Conservation (phyloP, 2,329 filamentous ascomycete genomes). For the Penicillium janthinellum region DNA sequence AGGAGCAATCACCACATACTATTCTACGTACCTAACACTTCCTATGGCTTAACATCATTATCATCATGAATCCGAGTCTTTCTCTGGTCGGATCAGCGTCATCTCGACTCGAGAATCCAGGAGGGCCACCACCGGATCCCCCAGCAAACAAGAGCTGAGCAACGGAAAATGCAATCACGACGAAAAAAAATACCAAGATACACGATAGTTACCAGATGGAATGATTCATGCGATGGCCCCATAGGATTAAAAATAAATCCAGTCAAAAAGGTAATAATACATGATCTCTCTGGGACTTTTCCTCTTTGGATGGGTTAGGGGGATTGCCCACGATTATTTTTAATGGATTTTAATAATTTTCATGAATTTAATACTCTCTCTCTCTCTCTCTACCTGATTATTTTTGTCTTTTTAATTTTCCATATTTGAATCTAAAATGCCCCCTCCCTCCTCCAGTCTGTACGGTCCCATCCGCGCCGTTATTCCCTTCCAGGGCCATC, state of each 20-base stretch:
- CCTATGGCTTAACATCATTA: background rate
- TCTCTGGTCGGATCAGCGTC: too few relatives aligned
- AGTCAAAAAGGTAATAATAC: slow-evolving; percentile 1
- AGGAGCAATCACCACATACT: too few relatives aligned
- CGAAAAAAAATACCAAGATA: background rate
- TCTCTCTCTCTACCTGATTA: background rate
- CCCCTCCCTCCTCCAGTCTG: slow-evolving; percentile 1
- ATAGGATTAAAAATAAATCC: slow-evolving; percentile 1
- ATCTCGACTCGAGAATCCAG: too few relatives aligned
- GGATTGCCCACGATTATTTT: background rate
- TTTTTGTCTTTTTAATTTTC: background rate
- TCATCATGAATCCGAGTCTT: too few relatives aligned
- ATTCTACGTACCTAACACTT: too few relatives aligned
- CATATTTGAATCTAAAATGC: slow-evolving; percentile 2
- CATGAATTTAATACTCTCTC: background rate
- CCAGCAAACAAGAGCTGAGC: too few relatives aligned
- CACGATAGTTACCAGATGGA: background rate
- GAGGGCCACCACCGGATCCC: too few relatives aligned
- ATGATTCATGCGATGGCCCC: slow-evolving; percentile 4
- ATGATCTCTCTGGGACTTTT: background rate
- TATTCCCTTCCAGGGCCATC: slow-evolving; percentile 23
- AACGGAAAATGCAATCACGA: too few relatives aligned
- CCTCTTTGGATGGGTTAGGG: background rate
- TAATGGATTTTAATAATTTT: background rate
- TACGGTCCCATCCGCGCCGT: slow-evolving; percentile 23